Evolutionary conservation across 2,329 filamentous ascomycete genomes (phyloP).

Genomic region (Monosporascus sp.): DNA sequence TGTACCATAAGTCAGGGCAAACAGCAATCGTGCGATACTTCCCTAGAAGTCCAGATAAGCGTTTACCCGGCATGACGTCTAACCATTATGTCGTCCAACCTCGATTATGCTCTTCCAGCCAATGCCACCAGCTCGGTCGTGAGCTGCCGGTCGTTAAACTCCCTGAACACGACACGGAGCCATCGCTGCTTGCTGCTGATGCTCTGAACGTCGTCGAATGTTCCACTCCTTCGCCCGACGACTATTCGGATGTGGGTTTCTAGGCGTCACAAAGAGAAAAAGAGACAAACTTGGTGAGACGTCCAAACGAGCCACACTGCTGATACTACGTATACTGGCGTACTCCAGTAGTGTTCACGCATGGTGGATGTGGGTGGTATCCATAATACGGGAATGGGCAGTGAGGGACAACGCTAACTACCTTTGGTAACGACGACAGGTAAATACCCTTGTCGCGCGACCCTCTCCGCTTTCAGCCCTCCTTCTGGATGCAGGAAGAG

Average conservation of each 20-base stretch:
- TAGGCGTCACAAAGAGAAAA: not conserved
- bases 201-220: not conserved
- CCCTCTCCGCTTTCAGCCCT: not conserved
- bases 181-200: not conserved
- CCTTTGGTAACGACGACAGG: not conserved
- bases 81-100: not conserved
- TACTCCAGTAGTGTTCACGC: too few species aligned
- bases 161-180: not conserved
- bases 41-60: not conserved
- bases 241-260: not conserved
- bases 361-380: not conserved
- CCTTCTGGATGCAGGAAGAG: not conserved
- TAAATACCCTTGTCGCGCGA: not conserved
- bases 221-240: not conserved
- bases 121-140: not conserved
- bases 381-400: not conserved
- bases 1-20: not conserved
- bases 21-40: not conserved
- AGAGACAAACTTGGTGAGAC: not conserved
- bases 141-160: not conserved
- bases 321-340: too few species aligned
- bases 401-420: not conserved
- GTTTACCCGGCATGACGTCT: not conserved
- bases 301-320: not conserved
- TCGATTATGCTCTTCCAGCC: not conserved